These are phyloP conservation scores for Acanthamoeba castellanii DNA, from an alignment of 208 protist species.

Conservation along the genomic window DNA sequence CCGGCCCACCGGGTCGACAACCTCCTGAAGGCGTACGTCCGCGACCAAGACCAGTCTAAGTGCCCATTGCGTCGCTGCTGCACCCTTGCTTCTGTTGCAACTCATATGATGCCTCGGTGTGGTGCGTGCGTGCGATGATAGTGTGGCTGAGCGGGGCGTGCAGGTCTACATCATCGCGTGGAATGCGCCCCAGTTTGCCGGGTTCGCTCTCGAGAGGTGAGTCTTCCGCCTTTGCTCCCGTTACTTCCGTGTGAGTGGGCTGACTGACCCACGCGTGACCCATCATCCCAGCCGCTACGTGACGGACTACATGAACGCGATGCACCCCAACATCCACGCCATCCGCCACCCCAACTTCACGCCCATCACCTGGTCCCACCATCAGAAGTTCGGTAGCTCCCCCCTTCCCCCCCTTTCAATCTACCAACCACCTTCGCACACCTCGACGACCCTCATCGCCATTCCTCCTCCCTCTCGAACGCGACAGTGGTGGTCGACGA, in stretches of 20 bases:
- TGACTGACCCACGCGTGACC: no score
- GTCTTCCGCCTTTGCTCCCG: neutral
- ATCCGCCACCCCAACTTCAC: conserved; percentile 46
- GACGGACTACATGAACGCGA: conserved; percentile 28
- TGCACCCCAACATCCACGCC: conserved; percentile 25
- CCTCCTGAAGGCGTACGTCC: neutral
- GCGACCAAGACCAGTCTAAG: no score
- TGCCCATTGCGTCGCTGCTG: neutral
- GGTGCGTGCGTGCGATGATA: neutral
- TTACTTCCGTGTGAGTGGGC: no score
- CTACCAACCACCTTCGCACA: neutral
- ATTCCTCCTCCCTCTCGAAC: neutral
- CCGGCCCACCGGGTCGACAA: conserved; percentile 5
- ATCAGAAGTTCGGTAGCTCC: conserved; percentile 38
- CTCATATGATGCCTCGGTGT: no score
- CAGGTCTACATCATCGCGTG: conserved; percentile 14
- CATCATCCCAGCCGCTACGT: neutral
- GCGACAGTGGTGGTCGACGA: conserved; percentile 80
- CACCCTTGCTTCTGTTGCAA: neutral
- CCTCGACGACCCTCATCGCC: no score
- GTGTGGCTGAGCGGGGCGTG: conserved; percentile 4
- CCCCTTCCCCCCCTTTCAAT: neutral
- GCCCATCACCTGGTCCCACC: conserved; percentile 39
- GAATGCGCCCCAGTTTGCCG: conserved; percentile 33
- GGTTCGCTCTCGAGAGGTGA: neutral